Base-by-base conservation (phyloP, 768 basidiomycete species). In the Hebeloma cylindrosporum region DNA sequence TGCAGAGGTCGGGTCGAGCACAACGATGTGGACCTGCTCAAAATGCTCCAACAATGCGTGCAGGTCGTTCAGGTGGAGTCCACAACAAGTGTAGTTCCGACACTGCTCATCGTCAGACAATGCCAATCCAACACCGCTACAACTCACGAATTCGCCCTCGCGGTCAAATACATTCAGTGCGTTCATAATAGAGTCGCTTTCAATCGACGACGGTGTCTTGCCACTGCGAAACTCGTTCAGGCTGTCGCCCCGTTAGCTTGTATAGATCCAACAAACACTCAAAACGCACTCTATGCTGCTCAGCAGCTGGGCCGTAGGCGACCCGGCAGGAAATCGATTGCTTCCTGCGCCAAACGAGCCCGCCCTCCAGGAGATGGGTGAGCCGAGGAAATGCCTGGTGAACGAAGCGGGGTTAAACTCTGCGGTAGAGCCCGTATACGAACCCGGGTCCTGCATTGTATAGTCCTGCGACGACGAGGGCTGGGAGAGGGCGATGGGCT, bases 11-110 rank as follows among this genome's bases (percentile, higher is more conserved):
- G 70, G 71, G 59, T 77, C 73, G 31, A 85, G 61, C 47, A 91
- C 81, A 59, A 88, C 77, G 61, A 94, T 87, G 61, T 95, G 93
- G 35, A 83, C 82, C 48, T 92, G 86, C 59, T 95, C 93, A 53
- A 94, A 93, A 60, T 95, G 93, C 64, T 94, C 90, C 2, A 95
- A 77, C 8, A 95, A 82, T 2, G 89, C 69, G 48, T 71, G 68
- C 20, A 71, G 62, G 48, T 71, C 69, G 38, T 62, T 65, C 13
- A 91, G 75, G 51, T 83, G 77, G 39, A 87, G 68, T 7, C 91
- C 92, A 60, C 93, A 96, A 67, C 93, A 96, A 1, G 83, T 82
- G 69, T 93, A 96, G 62, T 95, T 85, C 52, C 85, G 83, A 64
- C 88, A 91, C 81, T 86, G 45, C 3, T 17, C 11, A 23, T 18